Base-by-base conservation (phyloP, 129 eudicot genomes). In the Sambucus nigra region DNA sequence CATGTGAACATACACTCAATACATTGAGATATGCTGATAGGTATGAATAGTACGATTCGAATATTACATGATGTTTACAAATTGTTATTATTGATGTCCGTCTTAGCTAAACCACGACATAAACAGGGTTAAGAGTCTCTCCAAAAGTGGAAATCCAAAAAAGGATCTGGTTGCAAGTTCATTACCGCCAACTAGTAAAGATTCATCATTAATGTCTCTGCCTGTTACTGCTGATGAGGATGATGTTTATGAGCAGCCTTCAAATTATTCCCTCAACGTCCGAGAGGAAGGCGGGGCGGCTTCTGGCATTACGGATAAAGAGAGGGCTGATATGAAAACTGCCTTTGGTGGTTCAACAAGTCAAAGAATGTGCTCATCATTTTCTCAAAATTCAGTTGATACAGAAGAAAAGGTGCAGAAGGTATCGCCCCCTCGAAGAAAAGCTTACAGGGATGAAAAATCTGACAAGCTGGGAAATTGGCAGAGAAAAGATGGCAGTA, bases 11-110 rank as follows among this genome's bases (percentile, higher is more conserved):
- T 55, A 83, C 94, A 20, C 89, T 87, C 69, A 87, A 87, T 67
- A 87, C 96, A 7, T 67, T 87, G 56, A 83, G 94, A 87, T 87
- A 87, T 69, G 96, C 96, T 25, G 96, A 87, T 53, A 69, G 96
- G 96, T 83, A 58, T n/a, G n/a, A n/a, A n/a, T n/a, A n/a, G n/a
- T n/a, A n/a, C n/a, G n/a, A n/a, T 31, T n/a, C 26, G 23, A 0
- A 23, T 56, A n/a, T n/a, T n/a, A n/a, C n/a, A n/a, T n/a, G n/a
- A n/a, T n/a, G n/a, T n/a, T n/a, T n/a, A n/a, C n/a, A n/a, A n/a
- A n/a, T n/a, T n/a, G n/a, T n/a, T n/a, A n/a, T n/a, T n/a, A n/a
- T n/a, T n/a, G n/a, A 21, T 55, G 5, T 20, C 27, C 9, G 42
- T 35, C 51, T 10, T 21, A 45, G 19, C 22, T 41, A 29, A 53